These are phyloP conservation scores for Salix exigua DNA, from an alignment of 345 rosid species.

Conservation along the genomic window DNA sequence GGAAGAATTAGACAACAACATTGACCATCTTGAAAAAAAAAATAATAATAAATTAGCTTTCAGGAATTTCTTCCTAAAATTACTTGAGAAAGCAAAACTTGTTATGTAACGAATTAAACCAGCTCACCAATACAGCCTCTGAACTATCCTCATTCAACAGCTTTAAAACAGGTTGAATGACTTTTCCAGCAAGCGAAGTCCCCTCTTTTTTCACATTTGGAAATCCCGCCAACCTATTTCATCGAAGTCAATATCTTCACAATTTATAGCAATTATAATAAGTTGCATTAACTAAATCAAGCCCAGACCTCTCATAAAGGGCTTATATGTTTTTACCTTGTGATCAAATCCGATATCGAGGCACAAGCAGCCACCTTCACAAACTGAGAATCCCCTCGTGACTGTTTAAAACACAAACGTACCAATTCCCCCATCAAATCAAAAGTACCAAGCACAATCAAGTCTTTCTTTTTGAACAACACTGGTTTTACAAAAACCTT, in stretches of 20 bases:
- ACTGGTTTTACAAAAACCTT: no score
- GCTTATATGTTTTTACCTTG: conserved; percentile 43
- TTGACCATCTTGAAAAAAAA: not conserved
- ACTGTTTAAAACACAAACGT: conserved; percentile 37
- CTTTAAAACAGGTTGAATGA: conserved; percentile 61
- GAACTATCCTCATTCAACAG: conserved; percentile 61
- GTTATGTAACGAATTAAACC: not conserved
- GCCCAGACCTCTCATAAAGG: not conserved
- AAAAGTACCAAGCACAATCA: no score
- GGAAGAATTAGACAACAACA: no score
- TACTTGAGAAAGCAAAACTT: not conserved
- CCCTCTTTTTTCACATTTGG: conserved; percentile 68
- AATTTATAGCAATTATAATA: not conserved
- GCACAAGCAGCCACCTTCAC: conserved; percentile 74
- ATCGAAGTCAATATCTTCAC: conserved; percentile 11
- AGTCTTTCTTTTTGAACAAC: no score
- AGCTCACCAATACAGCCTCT: conserved; percentile 63
- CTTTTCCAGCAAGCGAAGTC: conserved; percentile 51
- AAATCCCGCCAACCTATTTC: conserved; percentile 64
- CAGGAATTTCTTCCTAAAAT: not conserved
- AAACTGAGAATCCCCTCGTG: conserved; percentile 58
- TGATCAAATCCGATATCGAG: conserved; percentile 61
- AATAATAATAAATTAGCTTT: not conserved
- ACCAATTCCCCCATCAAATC: not conserved
- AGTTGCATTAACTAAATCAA: not conserved